phyloP scores from a whole-genome alignment of 805 yeast species.

The Zygosaccharomyces bailii region DNA sequence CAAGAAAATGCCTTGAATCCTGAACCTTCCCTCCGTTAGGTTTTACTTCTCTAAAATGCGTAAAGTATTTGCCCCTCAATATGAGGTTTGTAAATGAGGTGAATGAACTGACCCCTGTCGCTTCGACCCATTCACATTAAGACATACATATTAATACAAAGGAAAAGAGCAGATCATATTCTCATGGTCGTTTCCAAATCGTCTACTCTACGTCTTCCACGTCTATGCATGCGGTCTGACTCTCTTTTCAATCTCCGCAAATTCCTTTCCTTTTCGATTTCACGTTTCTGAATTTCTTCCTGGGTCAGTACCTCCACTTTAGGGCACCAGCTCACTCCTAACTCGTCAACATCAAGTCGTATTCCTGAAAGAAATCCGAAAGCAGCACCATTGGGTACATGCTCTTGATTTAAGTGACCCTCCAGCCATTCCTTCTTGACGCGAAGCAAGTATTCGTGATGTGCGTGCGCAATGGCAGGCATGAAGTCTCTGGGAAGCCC shows the following conservation, averaged over 20 bases:
- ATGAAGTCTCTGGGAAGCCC: conserved; percentile 82
- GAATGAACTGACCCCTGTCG: no score
- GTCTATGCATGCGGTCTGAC: conserved; percentile 49
- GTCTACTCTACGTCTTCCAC: conserved; percentile 47
- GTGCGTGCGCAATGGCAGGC: conserved; percentile 83
- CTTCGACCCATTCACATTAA: no score
- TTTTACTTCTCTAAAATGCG: no score
- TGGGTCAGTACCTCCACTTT: conserved; percentile 79
- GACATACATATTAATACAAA: no score
- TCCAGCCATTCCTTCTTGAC: conserved; percentile 81
- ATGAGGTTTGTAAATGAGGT: no score
- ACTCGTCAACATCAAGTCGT: conserved; percentile 68
- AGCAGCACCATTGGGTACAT: conserved; percentile 54
- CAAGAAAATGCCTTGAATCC: no score
- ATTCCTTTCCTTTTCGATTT: conserved; percentile 90
- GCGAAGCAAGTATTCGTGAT: conserved; percentile 74
- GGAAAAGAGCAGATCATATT: conserved; percentile 12
- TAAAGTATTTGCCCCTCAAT: no score
- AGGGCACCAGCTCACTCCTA: conserved; percentile 86
- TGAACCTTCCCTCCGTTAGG: no score
- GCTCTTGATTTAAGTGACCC: conserved; percentile 48
- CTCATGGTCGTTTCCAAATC: conserved; percentile 44
- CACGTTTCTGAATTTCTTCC: conserved; percentile 92
- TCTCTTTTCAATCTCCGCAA: conserved; percentile 91
- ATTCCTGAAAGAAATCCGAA: conserved; percentile 61